A percentile compares a stretch with the other conserved stretches of the same genome.
phyloP scores from a whole-genome alignment of 2,329 filamentous ascomycete species.

The Keithomyces neogunnii region DNA sequence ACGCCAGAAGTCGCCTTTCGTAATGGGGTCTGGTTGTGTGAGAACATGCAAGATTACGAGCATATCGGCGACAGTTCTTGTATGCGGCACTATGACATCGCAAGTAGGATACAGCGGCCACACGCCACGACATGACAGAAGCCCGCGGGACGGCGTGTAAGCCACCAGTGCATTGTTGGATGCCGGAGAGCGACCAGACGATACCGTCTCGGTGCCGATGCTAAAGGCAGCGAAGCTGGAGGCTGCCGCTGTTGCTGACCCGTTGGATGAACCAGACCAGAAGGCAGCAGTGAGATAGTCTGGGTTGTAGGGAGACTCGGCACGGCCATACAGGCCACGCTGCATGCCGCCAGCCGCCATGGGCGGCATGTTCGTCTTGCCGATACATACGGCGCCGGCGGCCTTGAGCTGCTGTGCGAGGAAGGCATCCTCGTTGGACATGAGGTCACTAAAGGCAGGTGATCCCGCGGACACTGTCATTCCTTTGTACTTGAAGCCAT shows the following conservation, averaged over 20 bases:
- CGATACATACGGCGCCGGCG: not conserved
- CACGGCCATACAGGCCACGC: slow-evolving; percentile 43
- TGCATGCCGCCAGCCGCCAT: slow-evolving; percentile 51
- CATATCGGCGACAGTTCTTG: slow-evolving; percentile 39
- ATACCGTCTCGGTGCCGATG: slow-evolving; percentile 45
- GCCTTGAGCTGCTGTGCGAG: not conserved
- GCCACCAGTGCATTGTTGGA: slow-evolving; percentile 45
- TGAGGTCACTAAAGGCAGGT: not conserved
- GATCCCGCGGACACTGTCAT: not conserved
- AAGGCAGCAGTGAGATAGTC: slow-evolving; percentile 44
- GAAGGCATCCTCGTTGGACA: not conserved
- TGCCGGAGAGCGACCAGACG: slow-evolving; percentile 43
- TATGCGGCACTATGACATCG: slow-evolving; percentile 43
- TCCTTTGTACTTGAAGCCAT: not conserved
- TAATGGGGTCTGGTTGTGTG: slow-evolving; percentile 30
- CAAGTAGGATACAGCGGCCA: slow-evolving; percentile 47
- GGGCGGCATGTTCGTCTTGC: slow-evolving; percentile 18
- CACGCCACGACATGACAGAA: slow-evolving; percentile 40
- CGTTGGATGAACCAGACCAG: slow-evolving; percentile 47
- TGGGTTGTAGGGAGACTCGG: slow-evolving; percentile 44
- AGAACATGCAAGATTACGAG: slow-evolving; percentile 38
- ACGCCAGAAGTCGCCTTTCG: slow-evolving; percentile 42
- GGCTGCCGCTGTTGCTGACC: slow-evolving; percentile 39
- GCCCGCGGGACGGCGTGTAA: slow-evolving; percentile 44
- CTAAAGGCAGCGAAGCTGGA: slow-evolving; percentile 43